These are phyloP conservation scores for Omphalea diandra DNA, from an alignment of 441 rosid species.

Conservation along the genomic window DNA sequence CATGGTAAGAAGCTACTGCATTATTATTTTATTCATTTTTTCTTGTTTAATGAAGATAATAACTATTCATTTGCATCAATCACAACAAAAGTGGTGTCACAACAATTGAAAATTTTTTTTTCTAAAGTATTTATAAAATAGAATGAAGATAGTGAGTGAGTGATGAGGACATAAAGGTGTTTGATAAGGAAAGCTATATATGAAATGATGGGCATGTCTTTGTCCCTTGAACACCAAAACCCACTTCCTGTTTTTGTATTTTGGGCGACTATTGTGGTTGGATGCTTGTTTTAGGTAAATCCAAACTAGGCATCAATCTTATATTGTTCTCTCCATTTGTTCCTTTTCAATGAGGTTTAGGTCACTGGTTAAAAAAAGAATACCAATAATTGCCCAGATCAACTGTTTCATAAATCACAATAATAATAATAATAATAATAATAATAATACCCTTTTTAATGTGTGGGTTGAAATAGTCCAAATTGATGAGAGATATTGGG, in stretches of 20 bases:
- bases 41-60: slow-evolving; percentile 3
- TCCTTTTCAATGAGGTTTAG: slow-evolving; percentile 19
- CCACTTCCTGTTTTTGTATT: slow-evolving; percentile 14
- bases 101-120: not conserved
- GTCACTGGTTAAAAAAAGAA: not conserved
- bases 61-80: slow-evolving; percentile 27
- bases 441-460: not conserved
- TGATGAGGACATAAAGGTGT: slow-evolving; percentile 62
- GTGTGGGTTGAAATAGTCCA: not conserved
- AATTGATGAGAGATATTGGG: slow-evolving; percentile 3
- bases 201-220: slow-evolving; percentile 32
- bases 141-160: slow-evolving; percentile 47
- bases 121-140: not conserved
- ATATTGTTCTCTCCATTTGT: slow-evolving; percentile 10
- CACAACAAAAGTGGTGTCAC: slow-evolving; percentile 16
- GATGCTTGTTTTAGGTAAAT: slow-evolving; percentile 18
- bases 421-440: no score
- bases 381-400: not conserved
- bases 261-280: slow-evolving; percentile 23
- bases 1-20: not conserved
- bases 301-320: slow-evolving; percentile 16
- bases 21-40: not conserved
- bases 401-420: slow-evolving; percentile 9
- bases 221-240: slow-evolving; percentile 26
- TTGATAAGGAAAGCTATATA: slow-evolving; percentile 37